Evolutionary conservation across 2,329 filamentous ascomycete genomes (phyloP).

Genomic region (Cladophialophora carrionii): DNA sequence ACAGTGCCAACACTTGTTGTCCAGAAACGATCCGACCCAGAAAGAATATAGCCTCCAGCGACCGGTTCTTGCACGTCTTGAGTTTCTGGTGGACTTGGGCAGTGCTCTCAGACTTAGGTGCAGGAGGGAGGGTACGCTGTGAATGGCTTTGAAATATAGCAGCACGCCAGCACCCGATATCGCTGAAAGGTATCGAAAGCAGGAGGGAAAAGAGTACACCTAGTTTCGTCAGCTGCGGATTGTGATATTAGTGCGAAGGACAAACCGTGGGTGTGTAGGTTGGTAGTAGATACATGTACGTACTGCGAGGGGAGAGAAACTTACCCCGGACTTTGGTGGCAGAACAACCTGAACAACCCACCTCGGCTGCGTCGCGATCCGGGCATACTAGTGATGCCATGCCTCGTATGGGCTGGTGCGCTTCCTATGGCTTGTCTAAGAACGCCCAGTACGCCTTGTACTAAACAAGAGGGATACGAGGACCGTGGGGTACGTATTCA

Average conservation of each 20-base stretch:
- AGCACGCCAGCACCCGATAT: not conserved
- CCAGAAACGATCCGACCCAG: not conserved
- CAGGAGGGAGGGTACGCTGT: not conserved
- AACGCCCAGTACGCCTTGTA: not conserved
- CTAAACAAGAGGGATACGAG: not conserved
- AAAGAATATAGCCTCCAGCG: not conserved
- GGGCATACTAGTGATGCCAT: conserved; percentile 6
- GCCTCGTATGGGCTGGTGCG: not conserved
- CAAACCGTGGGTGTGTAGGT: not conserved
- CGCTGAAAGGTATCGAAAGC: not conserved
- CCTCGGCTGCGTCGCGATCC: conserved; percentile 14
- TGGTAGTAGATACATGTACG: not conserved
- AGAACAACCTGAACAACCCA: not conserved
- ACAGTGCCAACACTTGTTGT: not conserved
- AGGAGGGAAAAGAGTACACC: not conserved
- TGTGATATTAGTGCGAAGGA: not conserved
- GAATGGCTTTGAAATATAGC: not conserved
- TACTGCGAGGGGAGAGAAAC: not conserved
- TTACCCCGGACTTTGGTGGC: conserved; percentile 1
- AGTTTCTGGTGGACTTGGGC: not conserved
- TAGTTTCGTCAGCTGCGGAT: not conserved
- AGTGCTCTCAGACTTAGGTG: not conserved
- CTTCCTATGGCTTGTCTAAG: not conserved
- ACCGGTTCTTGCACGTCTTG: not conserved
- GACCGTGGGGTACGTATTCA: not conserved